Evolutionary conservation across 352 stramenopile species (phyloP).

Genomic region (Phytophthora tubulina): DNA sequence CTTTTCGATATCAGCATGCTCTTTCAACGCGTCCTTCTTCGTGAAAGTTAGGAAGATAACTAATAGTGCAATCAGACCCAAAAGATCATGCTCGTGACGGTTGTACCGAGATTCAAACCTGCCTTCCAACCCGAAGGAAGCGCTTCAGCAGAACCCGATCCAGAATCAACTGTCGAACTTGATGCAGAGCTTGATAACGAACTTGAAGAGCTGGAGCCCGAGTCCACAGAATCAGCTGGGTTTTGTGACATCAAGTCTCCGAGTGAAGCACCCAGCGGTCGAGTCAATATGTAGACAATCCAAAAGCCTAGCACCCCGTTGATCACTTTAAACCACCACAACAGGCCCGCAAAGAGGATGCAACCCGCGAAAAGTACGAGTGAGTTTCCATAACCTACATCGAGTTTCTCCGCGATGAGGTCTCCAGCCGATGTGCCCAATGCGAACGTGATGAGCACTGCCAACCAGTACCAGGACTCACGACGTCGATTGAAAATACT

Average conservation of each 20-base stretch:
- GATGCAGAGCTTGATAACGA: not conserved
- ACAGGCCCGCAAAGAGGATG: slow-evolving; percentile 24
- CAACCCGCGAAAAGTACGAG: slow-evolving; percentile 35
- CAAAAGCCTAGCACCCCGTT: slow-evolving; percentile 38
- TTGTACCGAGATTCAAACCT: slow-evolving; percentile 37
- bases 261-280: slow-evolving; percentile 36
- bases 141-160: not conserved
- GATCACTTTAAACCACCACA: slow-evolving; percentile 36
- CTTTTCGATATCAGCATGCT: slow-evolving; percentile 13
- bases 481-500: slow-evolving; percentile 29
- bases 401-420: slow-evolving; percentile 36
- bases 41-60: slow-evolving; percentile 33
- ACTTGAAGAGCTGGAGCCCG: slow-evolving; percentile 1
- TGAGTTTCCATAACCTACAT: slow-evolving; percentile 41
- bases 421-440: slow-evolving; percentile 35
- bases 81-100: slow-evolving; percentile 38
- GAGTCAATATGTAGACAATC: slow-evolving; percentile 38
- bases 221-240: slow-evolving; percentile 24
- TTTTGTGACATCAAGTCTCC: slow-evolving; percentile 43
- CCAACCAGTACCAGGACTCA: slow-evolving; percentile 38
- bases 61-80: slow-evolving; percentile 25
- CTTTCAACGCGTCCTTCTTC: slow-evolving; percentile 32
- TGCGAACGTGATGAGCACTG: slow-evolving; percentile 37
- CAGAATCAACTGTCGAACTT: not conserved
- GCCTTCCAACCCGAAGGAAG: slow-evolving; percentile 36